Evolutionary conservation across 2,329 filamentous ascomycete species (phyloP), one percentile per base, ranked within the genome.

Genomic region (Lomentospora prolificans): DNA sequence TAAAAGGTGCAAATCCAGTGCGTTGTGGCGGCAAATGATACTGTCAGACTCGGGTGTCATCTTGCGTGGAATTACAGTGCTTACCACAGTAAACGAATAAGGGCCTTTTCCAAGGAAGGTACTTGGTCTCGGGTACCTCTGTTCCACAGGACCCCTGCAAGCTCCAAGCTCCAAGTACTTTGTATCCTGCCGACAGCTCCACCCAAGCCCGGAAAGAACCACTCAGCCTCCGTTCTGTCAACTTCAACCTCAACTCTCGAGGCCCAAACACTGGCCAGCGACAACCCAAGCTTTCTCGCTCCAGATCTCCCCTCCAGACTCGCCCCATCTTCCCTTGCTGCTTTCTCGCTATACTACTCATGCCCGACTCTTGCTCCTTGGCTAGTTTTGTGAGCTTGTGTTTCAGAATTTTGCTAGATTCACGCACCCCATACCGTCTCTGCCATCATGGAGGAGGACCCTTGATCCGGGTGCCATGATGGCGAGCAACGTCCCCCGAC

Each of bases 221-320:
- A 46, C 41, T 46, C 41, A 46, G 41, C 41, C 41, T 46, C 41
- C 41, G 41, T 46, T 8, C 41, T 50, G 22, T 50, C 48, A 9
- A 50, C 48, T 14, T 41, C 39, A 48, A 41, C 24, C 28, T 41
- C 25, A 55, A 41, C 28, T 52, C 28, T 48, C 36, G 39, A 55
- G 52, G 52, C 52, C 52, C 52, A 48, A 55, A 55, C 52, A 24
- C 46, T 28, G 52, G 44, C 52, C 52, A 30, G 33, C 33, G 19
- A 41, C 28, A 33, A 41, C 17, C 51, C 22, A 17, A 41, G 12
- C 27, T 24, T 19, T 5, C 14, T 46, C n/a, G n/a, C n/a, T n/a
- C n/a, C n/a, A n/a, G n/a, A n/a, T n/a, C 41, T 46, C 14, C 14
- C 19, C 19, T 17, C 41, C 19, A n/a, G 14, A n/a, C n/a, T 46